These are phyloP conservation scores for Termitomyces sp. DNA, from an alignment of 768 basidiomycete genomes.

Conservation along the genomic window DNA sequence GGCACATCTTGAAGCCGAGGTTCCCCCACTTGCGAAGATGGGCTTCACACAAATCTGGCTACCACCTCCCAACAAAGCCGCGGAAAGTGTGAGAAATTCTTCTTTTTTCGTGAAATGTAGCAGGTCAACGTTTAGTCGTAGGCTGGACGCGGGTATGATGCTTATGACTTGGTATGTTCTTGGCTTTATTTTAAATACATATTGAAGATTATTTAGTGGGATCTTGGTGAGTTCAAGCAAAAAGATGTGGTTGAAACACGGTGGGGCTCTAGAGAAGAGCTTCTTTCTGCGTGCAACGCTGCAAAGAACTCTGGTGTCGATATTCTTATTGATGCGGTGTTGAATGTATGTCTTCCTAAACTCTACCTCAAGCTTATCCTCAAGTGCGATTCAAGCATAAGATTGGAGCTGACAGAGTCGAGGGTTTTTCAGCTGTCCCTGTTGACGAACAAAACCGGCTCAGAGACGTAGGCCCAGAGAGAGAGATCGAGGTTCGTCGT, in stretches of 20 bases:
- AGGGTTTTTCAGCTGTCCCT: constrained; percentile 63
- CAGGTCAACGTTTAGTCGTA: constrained; percentile 20
- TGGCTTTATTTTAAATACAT: background rate
- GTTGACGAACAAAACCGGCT: constrained; percentile 67
- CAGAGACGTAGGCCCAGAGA: constrained; percentile 48
- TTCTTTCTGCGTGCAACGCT: constrained; percentile 59
- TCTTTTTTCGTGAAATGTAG: background rate
- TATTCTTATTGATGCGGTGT: constrained; percentile 79
- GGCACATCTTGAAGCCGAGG: constrained; percentile 62
- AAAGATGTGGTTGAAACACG: constrained; percentile 66
- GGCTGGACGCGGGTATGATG: constrained; percentile 78
- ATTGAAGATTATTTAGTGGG: constrained; percentile 51
- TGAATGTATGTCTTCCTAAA: constrained; percentile 54
- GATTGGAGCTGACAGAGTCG: constrained; percentile 74
- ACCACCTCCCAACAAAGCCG: constrained; percentile 80
- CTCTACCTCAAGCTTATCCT: constrained; percentile 4
- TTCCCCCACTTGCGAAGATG: constrained; percentile 55
- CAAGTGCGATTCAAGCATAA: constrained; percentile 52
- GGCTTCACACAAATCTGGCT: constrained; percentile 83
- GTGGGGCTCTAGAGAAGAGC: constrained; percentile 85
- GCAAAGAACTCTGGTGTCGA: constrained; percentile 68
- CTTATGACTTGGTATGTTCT: constrained; percentile 67
- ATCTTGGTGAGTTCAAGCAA: constrained; percentile 80
- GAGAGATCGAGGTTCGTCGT: constrained; percentile 58
- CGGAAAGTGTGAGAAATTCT: constrained; percentile 33